Base-by-base conservation (phyloP, 2,329 filamentous ascomycete species). In the Fusarium sp. region DNA sequence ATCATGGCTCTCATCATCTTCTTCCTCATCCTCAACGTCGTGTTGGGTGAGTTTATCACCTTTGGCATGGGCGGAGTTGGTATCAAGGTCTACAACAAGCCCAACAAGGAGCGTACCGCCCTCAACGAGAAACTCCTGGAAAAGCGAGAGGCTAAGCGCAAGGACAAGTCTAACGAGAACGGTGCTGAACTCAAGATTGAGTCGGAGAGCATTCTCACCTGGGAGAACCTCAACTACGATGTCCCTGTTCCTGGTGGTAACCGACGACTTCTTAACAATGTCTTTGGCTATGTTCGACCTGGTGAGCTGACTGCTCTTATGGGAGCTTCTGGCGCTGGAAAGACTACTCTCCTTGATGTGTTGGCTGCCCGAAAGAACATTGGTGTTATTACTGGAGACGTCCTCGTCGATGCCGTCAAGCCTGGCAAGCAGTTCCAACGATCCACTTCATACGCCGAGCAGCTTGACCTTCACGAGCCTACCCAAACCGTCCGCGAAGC, bases 311-410 rank as follows among this genome's bases (percentile, higher is more conserved):
- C 93, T 4, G 93, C 93, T 3, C 85, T 96, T 2, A 95, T 96
- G 93, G 94, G 94, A 42, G 91, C 92, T 8, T 94, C 93, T 6
- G 93, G 93, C n/a, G 94, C 94, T 6, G 94, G 94, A 58, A 97
- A 97, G 84, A 96, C 94, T 0, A 97, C 94, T 0, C 85, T 97
- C 1, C 85, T 97, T 4, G 93, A 97, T 77, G 93, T 96, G 1
- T 85, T 97, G 38, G 89, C 89, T 0, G 81, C 86, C 1, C 84
- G 90, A 40, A 91, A 90, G 83, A 91, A 89, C 74, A 89, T 91
- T 64, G 90, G 89, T 73, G 88, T 90, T 2, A 89, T 91, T 42
- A 76, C 80, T 0, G 89, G 89, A 42, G 87, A 89, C 45, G 86
- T 91, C 10, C 80, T 90, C 3, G 88, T 91, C 37, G 89, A 91